Percentiles rank a stretch among this genome's conserved stretches.
These are phyloP conservation scores for Corinectria fuckeliana DNA, from an alignment of 2,329 filamentous ascomycete genomes.

Conservation along the genomic window DNA sequence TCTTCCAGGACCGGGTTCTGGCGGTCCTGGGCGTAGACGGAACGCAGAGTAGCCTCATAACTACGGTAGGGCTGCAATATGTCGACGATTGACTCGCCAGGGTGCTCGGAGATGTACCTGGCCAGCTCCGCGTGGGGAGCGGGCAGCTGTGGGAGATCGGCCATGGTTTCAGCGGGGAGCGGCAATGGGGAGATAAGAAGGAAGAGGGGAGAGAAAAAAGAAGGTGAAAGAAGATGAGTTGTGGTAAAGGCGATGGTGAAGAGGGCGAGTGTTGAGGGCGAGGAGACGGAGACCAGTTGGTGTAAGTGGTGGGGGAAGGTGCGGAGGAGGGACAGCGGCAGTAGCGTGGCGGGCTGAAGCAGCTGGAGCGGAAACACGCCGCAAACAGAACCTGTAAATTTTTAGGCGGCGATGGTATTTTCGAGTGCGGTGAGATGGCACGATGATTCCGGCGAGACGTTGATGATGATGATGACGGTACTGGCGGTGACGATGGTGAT, in stretches of 20 bases:
- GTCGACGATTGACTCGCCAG: slow-evolving; percentile 59
- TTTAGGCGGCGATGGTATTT: not conserved
- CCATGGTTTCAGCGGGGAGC: slow-evolving; percentile 43
- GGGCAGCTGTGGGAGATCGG: slow-evolving; percentile 53
- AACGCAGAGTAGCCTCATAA: slow-evolving; percentile 71
- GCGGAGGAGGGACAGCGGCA: not conserved
- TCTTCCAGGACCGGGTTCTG: slow-evolving; percentile 63
- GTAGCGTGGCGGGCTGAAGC: slow-evolving; percentile 9
- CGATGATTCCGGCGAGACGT: not conserved
- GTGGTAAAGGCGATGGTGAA: not conserved
- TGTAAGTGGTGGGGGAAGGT: slow-evolving; percentile 18
- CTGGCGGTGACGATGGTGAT: not conserved
- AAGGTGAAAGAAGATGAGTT: not conserved
- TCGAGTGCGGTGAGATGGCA: not conserved
- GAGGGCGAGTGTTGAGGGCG: not conserved
- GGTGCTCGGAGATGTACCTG: slow-evolving; percentile 61
- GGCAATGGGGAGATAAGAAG: not conserved
- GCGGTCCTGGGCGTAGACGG: slow-evolving; percentile 73
- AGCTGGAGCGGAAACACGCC: slow-evolving; percentile 2
- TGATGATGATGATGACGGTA: not conserved
- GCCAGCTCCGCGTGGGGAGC: slow-evolving; percentile 53
- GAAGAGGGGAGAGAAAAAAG: not conserved
- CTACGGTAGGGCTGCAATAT: slow-evolving; percentile 70
- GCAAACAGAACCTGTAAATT: not conserved
- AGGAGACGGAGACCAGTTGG: not conserved